A percentile compares a stretch with the other conserved stretches of the same genome.
Conservation (phyloP, 1,284 basidiomycete genomes). For the Mycosarcoma mackinlayi region DNA sequence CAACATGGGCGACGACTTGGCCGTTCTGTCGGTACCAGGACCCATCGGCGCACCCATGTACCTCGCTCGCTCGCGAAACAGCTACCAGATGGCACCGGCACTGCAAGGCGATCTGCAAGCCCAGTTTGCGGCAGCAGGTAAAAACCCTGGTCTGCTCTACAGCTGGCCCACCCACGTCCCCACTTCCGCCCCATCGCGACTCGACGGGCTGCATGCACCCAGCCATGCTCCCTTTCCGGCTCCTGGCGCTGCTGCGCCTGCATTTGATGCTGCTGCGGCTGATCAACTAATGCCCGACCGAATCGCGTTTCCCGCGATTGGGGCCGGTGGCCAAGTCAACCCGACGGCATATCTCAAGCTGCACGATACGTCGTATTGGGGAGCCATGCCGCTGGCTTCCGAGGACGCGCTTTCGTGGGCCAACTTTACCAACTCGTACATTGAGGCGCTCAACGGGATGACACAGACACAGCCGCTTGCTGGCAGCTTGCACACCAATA, state of each 20-base stretch:
- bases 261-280: neutral
- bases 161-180: conserved; percentile 30
- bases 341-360: conserved; percentile 43
- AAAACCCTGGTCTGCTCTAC: conserved; percentile 26
- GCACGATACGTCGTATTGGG: conserved; percentile 53
- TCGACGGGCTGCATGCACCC: too few relatives aligned
- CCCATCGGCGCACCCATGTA: conserved; percentile 47
- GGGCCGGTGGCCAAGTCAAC: conserved; percentile 13
- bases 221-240: too few relatives aligned
- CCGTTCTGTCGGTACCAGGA: conserved; percentile 23
- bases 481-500: neutral
- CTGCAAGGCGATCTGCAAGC: conserved; percentile 29
- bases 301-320: neutral
- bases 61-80: conserved; percentile 18
- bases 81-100: conserved; percentile 21
- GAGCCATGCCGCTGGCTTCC: conserved; percentile 46
- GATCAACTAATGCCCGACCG: neutral
- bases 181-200: neutral
- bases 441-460: conserved; percentile 50
- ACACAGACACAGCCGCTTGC: conserved; percentile 5
- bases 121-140: conserved; percentile 34
- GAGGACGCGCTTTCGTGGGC: conserved; percentile 49
- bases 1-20: conserved; percentile 3
- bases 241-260: neutral
- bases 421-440: conserved; percentile 49